Conservation (phyloP, 164 flowering plant species). For the Tinospora cordifolia region DNA sequence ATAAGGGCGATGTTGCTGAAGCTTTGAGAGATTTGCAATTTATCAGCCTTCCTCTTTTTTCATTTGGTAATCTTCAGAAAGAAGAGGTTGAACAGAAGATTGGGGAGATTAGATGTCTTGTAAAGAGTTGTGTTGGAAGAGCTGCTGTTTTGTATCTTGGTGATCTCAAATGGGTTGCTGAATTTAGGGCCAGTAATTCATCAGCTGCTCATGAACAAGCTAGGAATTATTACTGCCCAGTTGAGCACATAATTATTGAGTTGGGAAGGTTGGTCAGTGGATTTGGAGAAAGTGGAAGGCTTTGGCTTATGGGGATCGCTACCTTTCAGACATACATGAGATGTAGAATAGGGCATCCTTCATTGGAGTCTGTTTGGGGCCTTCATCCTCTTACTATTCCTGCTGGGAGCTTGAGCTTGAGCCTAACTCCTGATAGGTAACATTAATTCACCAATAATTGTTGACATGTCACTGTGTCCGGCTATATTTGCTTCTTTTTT, state of each 20-base stretch:
- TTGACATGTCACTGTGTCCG: conserved; percentile 2
- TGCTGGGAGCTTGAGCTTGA: conserved; percentile 60
- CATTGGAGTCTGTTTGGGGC: conserved; percentile 61
- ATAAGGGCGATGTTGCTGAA: conserved; percentile 53
- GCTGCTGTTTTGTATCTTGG: conserved; percentile 73
- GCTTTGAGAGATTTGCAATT: conserved; percentile 47
- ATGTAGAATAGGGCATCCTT: conserved; percentile 67
- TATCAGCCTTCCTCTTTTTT: conserved; percentile 40
- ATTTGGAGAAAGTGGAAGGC: conserved; percentile 37
- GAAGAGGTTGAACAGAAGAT: conserved; percentile 61
- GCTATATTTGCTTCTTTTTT: conserved; percentile 2
- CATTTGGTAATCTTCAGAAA: conserved; percentile 38
- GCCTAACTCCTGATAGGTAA: conserved; percentile 74
- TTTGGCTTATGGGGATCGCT: conserved; percentile 79
- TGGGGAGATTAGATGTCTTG: conserved; percentile 47
- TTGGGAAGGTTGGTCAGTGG: conserved; percentile 57
- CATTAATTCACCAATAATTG: conserved; percentile 1
- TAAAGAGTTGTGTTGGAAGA: conserved; percentile 34
- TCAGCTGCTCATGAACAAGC: conserved; percentile 33
- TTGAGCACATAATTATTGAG: conserved; percentile 73
- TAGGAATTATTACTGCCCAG: conserved; percentile 44
- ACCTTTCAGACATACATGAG: conserved; percentile 65
- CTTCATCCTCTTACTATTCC: conserved; percentile 70
- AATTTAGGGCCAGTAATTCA: conserved; percentile 34
- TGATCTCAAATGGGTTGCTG: conserved; percentile 77